Evolutionary conservation across 2,329 filamentous ascomycete species (phyloP), one percentile per base, ranked within the genome.

Genomic region (Alternaria conjuncta): DNA sequence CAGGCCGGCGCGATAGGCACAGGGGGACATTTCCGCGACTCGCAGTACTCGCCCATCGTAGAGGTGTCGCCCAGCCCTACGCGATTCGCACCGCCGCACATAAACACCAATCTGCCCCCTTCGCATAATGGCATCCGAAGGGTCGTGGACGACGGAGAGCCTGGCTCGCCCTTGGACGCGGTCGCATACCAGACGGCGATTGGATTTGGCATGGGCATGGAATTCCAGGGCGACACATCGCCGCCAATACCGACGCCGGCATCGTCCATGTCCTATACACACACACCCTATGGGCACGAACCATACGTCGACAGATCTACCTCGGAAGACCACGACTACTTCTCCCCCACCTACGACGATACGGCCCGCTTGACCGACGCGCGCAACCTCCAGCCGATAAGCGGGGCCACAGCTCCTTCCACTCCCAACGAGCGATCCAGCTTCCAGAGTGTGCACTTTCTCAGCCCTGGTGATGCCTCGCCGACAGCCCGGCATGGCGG

Each of bases 301-400:
- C 74, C 74, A 1, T 79, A 80, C 61, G 57, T 67, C 32, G 51
- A 62, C 30, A 82, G 84, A 68, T 74, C 53, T 67, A 79, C 87
- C 66, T 88, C 88, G 67, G 73, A 87, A 58, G 82, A 83, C 36
- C 83, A 84, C n/a, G 73, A 85, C 60, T 89, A 87, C 73, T 86
- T 86, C 64, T 84, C 87, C 5, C 82, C 84, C 30, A 54, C 69
- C 45, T 84, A 87, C 66, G 84, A 88, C 77, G 81, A 90, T 83
- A 85, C 87, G 75, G 79, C 88, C 76, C 87, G 84, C 13, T 78
- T 90, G 75, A 91, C 88, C 1, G 85, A 88, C 69, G 76, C 80
- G 59, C 82, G 80, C 62, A 84, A 86, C 66, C 75, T 89, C 46
- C 85, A 88, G 65, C 87, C 87, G 46, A 86, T 89, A 46, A 86